Evolutionary conservation across 495 filamentous ascomycete genomes (phyloP).

Genomic region (Staphylotrichum longicolle): DNA sequence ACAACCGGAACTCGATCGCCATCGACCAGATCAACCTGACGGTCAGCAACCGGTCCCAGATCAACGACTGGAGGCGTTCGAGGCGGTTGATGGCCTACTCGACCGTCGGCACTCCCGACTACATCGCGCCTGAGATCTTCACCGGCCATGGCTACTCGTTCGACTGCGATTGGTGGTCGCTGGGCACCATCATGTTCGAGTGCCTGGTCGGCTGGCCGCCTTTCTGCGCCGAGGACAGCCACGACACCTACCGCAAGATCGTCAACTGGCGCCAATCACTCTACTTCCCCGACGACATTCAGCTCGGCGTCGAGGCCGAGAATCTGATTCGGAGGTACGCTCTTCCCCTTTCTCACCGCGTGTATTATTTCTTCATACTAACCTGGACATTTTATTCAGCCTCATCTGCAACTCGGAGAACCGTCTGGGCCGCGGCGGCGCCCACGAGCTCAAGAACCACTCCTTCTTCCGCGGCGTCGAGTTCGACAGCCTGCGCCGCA

Average conservation of each 20-base stretch:
- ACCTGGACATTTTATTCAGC: constrained; percentile 41
- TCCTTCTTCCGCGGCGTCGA: constrained; percentile 95
- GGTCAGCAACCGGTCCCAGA: constrained; percentile 91
- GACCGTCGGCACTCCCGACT: constrained; percentile 96
- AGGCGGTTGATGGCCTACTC: constrained; percentile 94
- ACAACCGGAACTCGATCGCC: constrained; percentile 83
- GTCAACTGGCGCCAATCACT: constrained; percentile 95
- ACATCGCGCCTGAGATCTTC: constrained; percentile 98
- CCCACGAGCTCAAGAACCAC: constrained; percentile 87
- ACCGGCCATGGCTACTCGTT: constrained; percentile 92
- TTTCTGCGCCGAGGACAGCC: constrained; percentile 96
- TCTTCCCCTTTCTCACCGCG: background rate
- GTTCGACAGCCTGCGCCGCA: constrained; percentile 85
- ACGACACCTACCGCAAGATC: constrained; percentile 98
- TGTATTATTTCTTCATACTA: background rate
- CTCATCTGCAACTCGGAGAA: constrained; percentile 89
- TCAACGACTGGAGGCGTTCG: constrained; percentile 98
- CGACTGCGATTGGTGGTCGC: constrained; percentile 97
- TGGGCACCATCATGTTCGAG: constrained; percentile 99
- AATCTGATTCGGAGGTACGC: constrained; percentile 77
- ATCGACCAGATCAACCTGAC: constrained; percentile 98
- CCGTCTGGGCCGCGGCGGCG: constrained; percentile 79
- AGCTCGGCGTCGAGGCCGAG: constrained; percentile 82
- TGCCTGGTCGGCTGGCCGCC: constrained; percentile 98
- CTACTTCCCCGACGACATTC: constrained; percentile 94